Evolutionary conservation across 2,329 filamentous ascomycete species (phyloP).

Genomic region (Mariannaea elegans): DNA sequence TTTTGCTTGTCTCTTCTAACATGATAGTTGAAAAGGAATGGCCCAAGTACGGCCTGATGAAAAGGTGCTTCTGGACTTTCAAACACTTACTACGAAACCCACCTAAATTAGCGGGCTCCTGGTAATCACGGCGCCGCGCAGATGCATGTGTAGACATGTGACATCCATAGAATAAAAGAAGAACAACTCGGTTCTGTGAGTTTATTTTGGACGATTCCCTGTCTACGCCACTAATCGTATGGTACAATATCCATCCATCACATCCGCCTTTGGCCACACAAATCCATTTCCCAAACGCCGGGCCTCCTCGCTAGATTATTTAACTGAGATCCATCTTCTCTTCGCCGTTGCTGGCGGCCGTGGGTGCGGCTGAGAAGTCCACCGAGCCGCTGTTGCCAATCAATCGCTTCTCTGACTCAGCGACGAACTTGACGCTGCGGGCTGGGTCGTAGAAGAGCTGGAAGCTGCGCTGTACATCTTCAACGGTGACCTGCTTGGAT

Average conservation of each 20-base stretch:
- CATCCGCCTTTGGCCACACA: constrained; percentile 30
- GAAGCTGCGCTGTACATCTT: constrained; percentile 94
- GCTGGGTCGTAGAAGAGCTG: constrained; percentile 90
- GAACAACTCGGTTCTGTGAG: constrained; percentile 18
- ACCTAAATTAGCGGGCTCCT: background rate
- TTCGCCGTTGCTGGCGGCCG: constrained; percentile 46
- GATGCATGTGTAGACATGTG: background rate
- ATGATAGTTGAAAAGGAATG: background rate
- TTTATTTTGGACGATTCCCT: constrained; percentile 26
- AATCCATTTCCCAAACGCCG: constrained; percentile 43
- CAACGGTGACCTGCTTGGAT: constrained; percentile 82
- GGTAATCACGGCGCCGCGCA: background rate
- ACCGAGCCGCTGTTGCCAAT: constrained; percentile 89
- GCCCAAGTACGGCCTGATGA: no score
- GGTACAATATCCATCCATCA: constrained; percentile 39
- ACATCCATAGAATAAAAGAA: constrained; percentile 21
- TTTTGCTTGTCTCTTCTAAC: background rate
- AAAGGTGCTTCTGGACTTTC: no score
- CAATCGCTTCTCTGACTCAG: constrained; percentile 89
- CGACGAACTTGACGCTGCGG: constrained; percentile 89
- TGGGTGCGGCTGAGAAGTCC: constrained; percentile 62
- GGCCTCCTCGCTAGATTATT: constrained; percentile 38
- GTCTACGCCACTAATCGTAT: constrained; percentile 42
- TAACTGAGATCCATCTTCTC: constrained; percentile 59
- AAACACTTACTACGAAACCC: no score